phyloP scores from a whole-genome alignment of 1,284 basidiomycete genomes.

The Ceratobasidium sp. region DNA sequence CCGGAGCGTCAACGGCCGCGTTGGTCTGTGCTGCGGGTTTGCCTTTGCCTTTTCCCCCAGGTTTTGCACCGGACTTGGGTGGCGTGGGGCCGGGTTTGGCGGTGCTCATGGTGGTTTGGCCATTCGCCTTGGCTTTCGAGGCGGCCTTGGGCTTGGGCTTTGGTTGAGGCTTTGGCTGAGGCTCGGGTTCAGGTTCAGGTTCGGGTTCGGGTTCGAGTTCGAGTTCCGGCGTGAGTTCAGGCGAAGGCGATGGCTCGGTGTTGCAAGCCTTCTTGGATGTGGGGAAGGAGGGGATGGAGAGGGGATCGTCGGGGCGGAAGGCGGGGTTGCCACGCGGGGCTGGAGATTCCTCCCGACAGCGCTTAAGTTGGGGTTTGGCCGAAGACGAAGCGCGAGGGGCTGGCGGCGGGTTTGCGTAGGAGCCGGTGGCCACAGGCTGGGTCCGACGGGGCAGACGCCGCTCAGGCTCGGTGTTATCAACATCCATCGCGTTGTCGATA shows the following conservation, averaged over 20 bases:
- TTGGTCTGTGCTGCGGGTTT: neutral
- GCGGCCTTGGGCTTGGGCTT: conserved; percentile 12
- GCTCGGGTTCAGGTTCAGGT: neutral
- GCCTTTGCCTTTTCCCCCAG: neutral
- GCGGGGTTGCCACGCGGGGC: neutral
- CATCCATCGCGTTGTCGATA: neutral
- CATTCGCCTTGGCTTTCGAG: neutral
- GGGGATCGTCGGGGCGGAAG: neutral
- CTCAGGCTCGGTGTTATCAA: conserved; percentile 1
- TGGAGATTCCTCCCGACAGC: neutral
- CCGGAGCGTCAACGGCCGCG: neutral
- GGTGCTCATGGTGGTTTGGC: neutral
- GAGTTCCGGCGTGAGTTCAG: neutral
- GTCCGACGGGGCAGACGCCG: neutral
- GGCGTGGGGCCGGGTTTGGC: neutral
- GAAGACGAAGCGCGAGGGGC: no score
- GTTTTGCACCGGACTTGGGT: neutral
- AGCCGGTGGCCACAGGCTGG: neutral
- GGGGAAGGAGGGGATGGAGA: neutral
- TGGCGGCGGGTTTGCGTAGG: neutral
- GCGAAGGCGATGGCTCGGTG: neutral
- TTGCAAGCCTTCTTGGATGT: neutral
- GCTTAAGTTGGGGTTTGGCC: neutral
- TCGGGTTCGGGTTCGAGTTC: neutral
- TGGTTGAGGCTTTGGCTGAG: neutral